These are phyloP conservation scores for Trichoderma sp. DNA, from an alignment of 2,329 filamentous ascomycete species.

Conservation along the genomic window DNA sequence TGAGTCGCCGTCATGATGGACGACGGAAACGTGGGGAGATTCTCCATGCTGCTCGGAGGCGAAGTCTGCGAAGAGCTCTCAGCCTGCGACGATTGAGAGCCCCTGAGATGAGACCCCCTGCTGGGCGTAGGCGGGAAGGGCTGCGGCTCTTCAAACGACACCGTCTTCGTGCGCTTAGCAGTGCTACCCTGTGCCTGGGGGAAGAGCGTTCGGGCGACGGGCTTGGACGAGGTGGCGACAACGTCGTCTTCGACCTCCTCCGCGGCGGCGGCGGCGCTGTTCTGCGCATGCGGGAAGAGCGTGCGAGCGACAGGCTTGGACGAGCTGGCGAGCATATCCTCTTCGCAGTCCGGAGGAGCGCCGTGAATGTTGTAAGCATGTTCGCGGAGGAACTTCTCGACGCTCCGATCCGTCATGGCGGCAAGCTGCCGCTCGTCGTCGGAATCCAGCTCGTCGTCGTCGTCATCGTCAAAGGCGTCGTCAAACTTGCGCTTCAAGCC, in stretches of 20 bases:
- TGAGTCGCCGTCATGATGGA: conserved; percentile 27
- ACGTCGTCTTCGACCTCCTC: conserved; percentile 34
- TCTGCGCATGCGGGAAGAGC: conserved; percentile 39
- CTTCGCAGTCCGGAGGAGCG: conserved; percentile 30
- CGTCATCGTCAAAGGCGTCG: conserved; percentile 35
- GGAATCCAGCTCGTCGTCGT: conserved; percentile 42
- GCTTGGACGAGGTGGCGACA: conserved; percentile 40
- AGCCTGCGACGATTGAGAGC: conserved; percentile 10
- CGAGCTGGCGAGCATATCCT: conserved; percentile 35
- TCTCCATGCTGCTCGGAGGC: conserved; percentile 2
- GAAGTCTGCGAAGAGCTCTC: conserved; percentile 16
- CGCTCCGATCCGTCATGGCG: conserved; percentile 42
- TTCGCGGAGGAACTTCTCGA: conserved; percentile 33
- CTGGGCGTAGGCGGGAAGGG: conserved; percentile 29
- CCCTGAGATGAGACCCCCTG: conserved; percentile 18
- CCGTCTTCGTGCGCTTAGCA: conserved; percentile 40
- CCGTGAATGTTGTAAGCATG: conserved; percentile 31
- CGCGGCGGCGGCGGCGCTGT: neutral
- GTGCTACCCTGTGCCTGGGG: conserved; percentile 31
- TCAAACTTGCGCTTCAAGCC: conserved; percentile 38
- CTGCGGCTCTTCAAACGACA: conserved; percentile 38
- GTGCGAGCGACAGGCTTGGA: conserved; percentile 44
- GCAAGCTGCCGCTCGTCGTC: conserved; percentile 46
- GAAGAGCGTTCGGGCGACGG: conserved; percentile 43
- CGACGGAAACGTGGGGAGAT: neutral